These are phyloP conservation scores for Albugo candida DNA, from an alignment of 352 stramenopile species.

Conservation along the genomic window DNA sequence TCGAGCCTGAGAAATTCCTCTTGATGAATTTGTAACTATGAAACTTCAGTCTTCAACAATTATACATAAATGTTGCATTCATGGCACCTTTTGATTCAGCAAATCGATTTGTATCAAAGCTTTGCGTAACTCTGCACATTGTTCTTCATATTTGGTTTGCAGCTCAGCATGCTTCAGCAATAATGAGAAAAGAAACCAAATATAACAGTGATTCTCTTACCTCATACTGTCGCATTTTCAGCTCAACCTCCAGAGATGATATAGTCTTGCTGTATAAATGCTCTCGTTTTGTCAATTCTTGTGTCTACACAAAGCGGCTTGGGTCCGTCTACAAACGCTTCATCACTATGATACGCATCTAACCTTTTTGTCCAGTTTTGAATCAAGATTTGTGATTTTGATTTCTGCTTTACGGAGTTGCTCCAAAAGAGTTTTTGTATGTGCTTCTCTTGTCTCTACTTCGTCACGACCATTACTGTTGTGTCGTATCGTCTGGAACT, in stretches of 20 bases:
- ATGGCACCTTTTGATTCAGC: conserved; percentile 39
- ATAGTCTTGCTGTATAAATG: conserved; percentile 27
- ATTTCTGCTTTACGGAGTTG: conserved; percentile 33
- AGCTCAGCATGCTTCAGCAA: conserved; percentile 30
- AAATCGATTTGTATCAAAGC: conserved; percentile 32
- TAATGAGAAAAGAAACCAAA: background rate
- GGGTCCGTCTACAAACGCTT: background rate
- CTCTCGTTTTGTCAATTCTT: conserved; percentile 33
- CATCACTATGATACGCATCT: background rate
- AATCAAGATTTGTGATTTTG: conserved; percentile 23
- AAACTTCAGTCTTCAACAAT: background rate
- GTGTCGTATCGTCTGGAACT: conserved; percentile 50
- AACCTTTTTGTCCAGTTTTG: conserved; percentile 38
- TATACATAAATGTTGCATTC: background rate
- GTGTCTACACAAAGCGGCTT: conserved; percentile 11
- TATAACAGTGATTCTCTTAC: conserved; percentile 4
- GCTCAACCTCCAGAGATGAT: conserved; percentile 26
- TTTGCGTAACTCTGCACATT: conserved; percentile 14
- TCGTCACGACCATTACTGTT: conserved; percentile 44
- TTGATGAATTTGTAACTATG: conserved; percentile 37
- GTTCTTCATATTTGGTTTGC: conserved; percentile 37
- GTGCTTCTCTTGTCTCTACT: conserved; percentile 49
- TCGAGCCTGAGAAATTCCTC: conserved; percentile 54
- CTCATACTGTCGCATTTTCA: conserved; percentile 74
- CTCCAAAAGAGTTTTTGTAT: conserved; percentile 20